A percentile compares a stretch with the other conserved stretches of the same genome.
These are phyloP conservation scores for Neonectria magnoliae DNA, from an alignment of 2,329 filamentous ascomycete genomes.

Conservation along the genomic window DNA sequence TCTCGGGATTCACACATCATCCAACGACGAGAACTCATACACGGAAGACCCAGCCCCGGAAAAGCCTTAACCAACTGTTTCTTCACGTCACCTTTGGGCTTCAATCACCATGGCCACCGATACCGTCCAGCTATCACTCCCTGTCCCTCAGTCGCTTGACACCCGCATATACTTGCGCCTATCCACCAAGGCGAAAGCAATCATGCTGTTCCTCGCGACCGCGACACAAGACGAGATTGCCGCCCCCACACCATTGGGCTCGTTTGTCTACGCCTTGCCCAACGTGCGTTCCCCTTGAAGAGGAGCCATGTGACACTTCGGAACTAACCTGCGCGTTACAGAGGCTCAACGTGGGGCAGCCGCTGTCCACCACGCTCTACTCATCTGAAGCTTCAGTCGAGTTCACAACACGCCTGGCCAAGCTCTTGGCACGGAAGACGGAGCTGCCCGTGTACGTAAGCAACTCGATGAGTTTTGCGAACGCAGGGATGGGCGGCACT, in stretches of 20 bases:
- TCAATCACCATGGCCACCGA: constrained; percentile 39
- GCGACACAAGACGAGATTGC: constrained; percentile 62
- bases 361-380: constrained; percentile 83
- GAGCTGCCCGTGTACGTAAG: constrained; percentile 87
- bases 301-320: constrained; percentile 13
- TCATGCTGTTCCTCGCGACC: constrained; percentile 71
- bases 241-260: constrained; percentile 73
- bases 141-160: constrained; percentile 68
- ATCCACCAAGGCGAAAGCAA: constrained; percentile 65
- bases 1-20: neutral
- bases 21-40: neutral
- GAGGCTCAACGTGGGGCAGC: constrained; percentile 66
- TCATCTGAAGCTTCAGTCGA: constrained; percentile 80
- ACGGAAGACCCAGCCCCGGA: neutral
- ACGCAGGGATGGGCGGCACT: constrained; percentile 78
- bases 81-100: too few species aligned
- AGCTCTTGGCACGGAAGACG: constrained; percentile 79
- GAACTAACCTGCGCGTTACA: constrained; percentile 41
- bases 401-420: constrained; percentile 86
- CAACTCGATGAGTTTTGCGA: constrained; percentile 83
- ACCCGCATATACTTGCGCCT: constrained; percentile 70
- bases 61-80: neutral
- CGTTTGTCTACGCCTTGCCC: constrained; percentile 92
- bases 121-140: constrained; percentile 62
- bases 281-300: constrained; percentile 67